A percentile compares a stretch with the other conserved stretches of the same genome.
These are phyloP conservation scores for Starmera quercuum DNA, from an alignment of 805 yeast genomes.

Conservation along the genomic window DNA sequence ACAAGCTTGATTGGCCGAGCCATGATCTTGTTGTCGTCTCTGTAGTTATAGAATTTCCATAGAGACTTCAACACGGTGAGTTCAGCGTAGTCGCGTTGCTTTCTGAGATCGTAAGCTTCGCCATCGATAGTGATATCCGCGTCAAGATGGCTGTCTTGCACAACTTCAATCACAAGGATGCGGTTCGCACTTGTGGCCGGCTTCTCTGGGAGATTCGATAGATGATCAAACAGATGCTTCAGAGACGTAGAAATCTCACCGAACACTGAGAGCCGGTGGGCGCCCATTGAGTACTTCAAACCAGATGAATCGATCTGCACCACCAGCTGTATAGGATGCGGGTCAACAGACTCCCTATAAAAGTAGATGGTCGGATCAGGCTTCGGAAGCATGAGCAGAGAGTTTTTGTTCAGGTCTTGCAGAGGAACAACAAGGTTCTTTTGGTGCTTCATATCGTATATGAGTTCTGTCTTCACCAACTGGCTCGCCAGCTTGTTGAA, in stretches of 20 bases:
- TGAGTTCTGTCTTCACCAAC: slow-evolving; percentile 44
- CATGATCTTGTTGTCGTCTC: not conserved
- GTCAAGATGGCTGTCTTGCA: not conserved
- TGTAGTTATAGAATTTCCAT: not conserved
- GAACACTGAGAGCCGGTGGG: too few relatives aligned
- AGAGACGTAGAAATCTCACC: too few relatives aligned
- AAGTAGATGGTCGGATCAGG: not conserved
- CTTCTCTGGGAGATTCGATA: too few relatives aligned
- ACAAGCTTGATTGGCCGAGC: not conserved
- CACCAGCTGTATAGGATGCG: not conserved
- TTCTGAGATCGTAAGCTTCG: not conserved
- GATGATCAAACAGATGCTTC: too few relatives aligned
- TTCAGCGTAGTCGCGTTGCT: not conserved
- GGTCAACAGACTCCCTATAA: not conserved
- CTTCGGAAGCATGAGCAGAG: not conserved
- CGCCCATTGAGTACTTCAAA: too few relatives aligned
- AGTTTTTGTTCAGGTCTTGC: slow-evolving; percentile 2
- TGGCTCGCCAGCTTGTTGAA: slow-evolving; percentile 69
- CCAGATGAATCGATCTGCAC: not conserved
- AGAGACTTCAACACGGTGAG: not conserved
- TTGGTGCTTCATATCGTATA: slow-evolving; percentile 36
- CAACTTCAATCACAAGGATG: not conserved
- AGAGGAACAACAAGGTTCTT: slow-evolving; percentile 45
- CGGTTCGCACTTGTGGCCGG: too few relatives aligned
- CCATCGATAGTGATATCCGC: not conserved